Conservation (phyloP, 441 rosid species). For the Adansonia gregorii region DNA sequence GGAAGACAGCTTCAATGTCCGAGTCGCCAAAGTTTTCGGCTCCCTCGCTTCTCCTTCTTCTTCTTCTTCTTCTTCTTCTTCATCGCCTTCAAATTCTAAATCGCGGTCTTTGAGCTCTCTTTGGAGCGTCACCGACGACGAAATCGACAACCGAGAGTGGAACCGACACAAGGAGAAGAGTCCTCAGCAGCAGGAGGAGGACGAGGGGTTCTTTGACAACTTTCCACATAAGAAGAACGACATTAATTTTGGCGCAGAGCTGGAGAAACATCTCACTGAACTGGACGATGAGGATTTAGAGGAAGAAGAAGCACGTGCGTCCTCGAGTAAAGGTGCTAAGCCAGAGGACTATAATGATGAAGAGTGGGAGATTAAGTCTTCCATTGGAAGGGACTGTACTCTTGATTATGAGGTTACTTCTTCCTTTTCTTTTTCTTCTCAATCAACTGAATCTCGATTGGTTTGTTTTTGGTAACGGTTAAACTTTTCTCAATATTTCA, state of each 20-base stretch:
- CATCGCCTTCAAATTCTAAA: conserved; percentile 28
- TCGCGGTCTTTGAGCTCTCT: conserved; percentile 42
- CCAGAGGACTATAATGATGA: conserved; percentile 74
- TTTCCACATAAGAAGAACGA: not conserved
- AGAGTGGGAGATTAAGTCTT: conserved; percentile 84
- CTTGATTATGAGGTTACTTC: conserved; percentile 73
- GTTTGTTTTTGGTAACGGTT: no score
- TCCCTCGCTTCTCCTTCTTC: conserved; percentile 59
- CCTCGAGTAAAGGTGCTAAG: conserved; percentile 34
- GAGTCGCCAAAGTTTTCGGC: conserved; percentile 72
- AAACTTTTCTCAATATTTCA: not conserved
- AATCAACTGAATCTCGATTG: not conserved
- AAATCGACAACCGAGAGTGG: conserved; percentile 56
- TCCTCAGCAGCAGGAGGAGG: conserved; percentile 21
- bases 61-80: conserved; percentile 43
- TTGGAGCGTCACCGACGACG: conserved; percentile 78
- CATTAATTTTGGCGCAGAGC: conserved; percentile 31
- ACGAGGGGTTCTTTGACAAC: conserved; percentile 11
- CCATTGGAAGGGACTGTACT: conserved; percentile 76
- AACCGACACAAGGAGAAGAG: conserved; percentile 43
- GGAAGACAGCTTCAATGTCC: conserved; percentile 78
- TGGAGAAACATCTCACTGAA: conserved; percentile 58
- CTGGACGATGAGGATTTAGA: conserved; percentile 47
- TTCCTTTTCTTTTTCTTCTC: not conserved
- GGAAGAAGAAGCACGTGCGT: conserved; percentile 30